Percentiles rank a stretch among this genome's conserved stretches.
Conservation (phyloP, 1,139 yeast genomes). For the Kodamaea fungicola region DNA sequence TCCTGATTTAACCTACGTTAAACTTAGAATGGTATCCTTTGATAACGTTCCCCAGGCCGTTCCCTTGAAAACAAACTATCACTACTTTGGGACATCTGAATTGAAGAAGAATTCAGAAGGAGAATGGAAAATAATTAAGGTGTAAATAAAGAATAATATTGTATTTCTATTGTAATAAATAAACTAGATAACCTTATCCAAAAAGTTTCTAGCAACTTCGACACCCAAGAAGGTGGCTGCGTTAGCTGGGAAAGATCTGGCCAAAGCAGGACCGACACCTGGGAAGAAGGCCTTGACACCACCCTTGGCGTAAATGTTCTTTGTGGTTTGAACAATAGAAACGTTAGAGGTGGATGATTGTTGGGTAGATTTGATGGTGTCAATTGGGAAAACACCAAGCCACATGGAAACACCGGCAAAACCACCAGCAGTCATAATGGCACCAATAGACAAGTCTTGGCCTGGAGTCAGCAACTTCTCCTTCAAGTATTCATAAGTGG, state of each 20-base stretch:
- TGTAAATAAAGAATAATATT: conserved; percentile 1
- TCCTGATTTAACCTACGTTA: conserved; percentile 78
- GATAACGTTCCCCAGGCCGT: conserved; percentile 85
- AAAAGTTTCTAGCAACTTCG: conserved; percentile 74
- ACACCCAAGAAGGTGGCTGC: conserved; percentile 98
- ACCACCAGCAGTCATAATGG: conserved; percentile 89
- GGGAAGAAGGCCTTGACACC: conserved; percentile 96
- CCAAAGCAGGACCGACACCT: conserved; percentile 92
- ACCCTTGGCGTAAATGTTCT: conserved; percentile 59
- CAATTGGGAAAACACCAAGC: conserved; percentile 94
- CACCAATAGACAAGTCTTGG: conserved; percentile 59
- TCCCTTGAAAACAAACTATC: conserved; percentile 83
- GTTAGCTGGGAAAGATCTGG: conserved; percentile 95
- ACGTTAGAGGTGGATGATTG: conserved; percentile 60
- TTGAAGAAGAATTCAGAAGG: conserved; percentile 41
- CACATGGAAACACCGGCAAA: conserved; percentile 96
- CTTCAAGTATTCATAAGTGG: conserved; percentile 85
- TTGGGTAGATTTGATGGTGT: conserved; percentile 87
- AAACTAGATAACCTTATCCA: conserved; percentile 30
- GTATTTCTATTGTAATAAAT: not conserved
- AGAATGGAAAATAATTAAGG: conserved; percentile 52
- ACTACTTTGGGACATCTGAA: conserved; percentile 83
- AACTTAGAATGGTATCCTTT: conserved; percentile 75
- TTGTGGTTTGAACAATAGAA: conserved; percentile 65
- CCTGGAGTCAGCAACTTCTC: conserved; percentile 55